Evolutionary conservation across 805 yeast species (phyloP), one percentile per base, ranked within the genome.

Genomic region (Candida insectorum): DNA sequence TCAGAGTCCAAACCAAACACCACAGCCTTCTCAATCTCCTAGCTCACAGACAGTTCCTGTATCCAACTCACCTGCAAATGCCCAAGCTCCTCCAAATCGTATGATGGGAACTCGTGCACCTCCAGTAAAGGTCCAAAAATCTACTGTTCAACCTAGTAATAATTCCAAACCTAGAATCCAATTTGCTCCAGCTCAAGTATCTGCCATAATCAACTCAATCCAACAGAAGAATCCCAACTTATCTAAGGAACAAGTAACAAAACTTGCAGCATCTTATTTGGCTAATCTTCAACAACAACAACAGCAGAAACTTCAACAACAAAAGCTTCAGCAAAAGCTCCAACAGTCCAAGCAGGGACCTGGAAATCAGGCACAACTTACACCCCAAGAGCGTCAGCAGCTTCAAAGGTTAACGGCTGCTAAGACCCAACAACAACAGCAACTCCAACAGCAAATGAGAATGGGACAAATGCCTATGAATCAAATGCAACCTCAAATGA

Each of bases 171-270:
- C 65, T 9, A 47, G 68, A 19, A 55, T 65, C 14, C 67, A 62
- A 26, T 73, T 77, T 52, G 72, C 78, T 0, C 76, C 79, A 10
- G 74, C 79, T 1, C 85, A 80, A 45, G 82, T 80, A 4, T 71
- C 83, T 7, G 80, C 83, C 1, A 71, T 80, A 26, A 74, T 80
- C 37, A 75, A 68, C 43, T 77, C 79, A 28, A 79, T 80, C 34
- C 84, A 79, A 49, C 58, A 71, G n/a, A 78, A 78, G 45, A 74
- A 80, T 50, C 87, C 87, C 2, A 71, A 67, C 20, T 58, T 78
- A 49, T 64, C 77, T 8, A 77, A 77, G 40, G 81, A 75, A 36
- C 82, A 80, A 46, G 84, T 80, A 1, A 76, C 82, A 2, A 72
- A 75, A 37, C 62, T 79, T 36, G 85, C 86, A 2, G 82, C 82